A percentile compares a stretch with the other conserved stretches of the same genome.
phyloP scores from a whole-genome alignment of 441 rosid species.

The Sinapis alba region DNA sequence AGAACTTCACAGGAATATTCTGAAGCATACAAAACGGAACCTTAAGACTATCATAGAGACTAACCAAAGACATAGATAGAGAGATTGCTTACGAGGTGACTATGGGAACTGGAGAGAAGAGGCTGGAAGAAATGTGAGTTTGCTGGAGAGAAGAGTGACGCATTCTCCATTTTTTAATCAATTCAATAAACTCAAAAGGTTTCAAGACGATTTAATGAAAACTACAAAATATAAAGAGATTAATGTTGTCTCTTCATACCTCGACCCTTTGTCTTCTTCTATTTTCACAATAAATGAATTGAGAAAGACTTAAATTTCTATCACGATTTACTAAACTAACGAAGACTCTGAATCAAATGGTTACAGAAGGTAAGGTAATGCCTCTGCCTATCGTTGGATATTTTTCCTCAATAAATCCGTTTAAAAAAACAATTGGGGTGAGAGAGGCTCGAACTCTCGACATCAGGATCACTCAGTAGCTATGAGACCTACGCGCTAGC shows the following conservation, averaged over 20 bases:
- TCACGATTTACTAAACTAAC: not conserved
- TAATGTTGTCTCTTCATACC: not conserved
- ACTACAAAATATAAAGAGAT: not conserved
- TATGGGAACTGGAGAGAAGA: not conserved
- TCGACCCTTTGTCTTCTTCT: not conserved
- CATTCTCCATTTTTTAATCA: not conserved
- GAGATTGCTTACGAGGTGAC: not conserved
- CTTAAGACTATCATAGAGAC: not conserved
- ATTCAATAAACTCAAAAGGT: not conserved
- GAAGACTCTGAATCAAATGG: not conserved
- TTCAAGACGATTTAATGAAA: not conserved
- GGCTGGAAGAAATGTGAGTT: not conserved
- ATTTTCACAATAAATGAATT: not conserved
- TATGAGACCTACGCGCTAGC: slow-evolving; percentile 99
- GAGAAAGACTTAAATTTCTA: not conserved
- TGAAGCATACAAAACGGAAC: not conserved
- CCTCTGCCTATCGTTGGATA: not conserved
- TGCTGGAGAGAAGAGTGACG: not conserved
- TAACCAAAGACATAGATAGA: not conserved
- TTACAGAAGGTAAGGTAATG: not conserved
- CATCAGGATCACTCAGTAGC: slow-evolving; percentile 90
- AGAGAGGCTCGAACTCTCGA: slow-evolving; percentile 99
- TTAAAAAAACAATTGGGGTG: slow-evolving; percentile 83
- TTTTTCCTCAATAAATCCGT: no score
- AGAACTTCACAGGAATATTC: not conserved